phyloP scores from a whole-genome alignment of 2,329 filamentous ascomycete genomes.

The Colletotrichum ledebouriae region DNA sequence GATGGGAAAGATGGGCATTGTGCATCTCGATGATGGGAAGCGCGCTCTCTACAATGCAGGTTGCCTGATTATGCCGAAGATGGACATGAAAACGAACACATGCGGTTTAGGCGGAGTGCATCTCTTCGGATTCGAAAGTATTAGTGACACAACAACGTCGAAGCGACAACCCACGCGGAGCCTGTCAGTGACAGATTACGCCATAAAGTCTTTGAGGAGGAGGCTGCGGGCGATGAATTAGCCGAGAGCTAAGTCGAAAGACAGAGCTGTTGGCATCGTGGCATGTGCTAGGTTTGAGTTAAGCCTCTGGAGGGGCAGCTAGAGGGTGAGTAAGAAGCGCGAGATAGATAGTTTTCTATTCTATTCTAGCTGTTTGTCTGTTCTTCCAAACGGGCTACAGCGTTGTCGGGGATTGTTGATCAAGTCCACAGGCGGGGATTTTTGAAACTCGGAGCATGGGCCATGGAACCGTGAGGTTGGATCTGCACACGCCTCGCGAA shows the following conservation, averaged over 20 bases:
- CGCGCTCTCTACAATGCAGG: constrained; percentile 23
- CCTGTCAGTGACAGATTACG: constrained; percentile 20
- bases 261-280: neutral
- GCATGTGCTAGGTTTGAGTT: constrained; percentile 21
- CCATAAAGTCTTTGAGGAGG: constrained; percentile 2
- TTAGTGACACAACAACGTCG: constrained; percentile 24
- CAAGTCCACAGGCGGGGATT: constrained; percentile 7
- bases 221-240: neutral
- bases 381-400: constrained; percentile 11
- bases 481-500: constrained; percentile 32
- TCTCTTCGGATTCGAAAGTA: constrained; percentile 22
- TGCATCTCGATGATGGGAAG: constrained; percentile 26
- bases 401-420: constrained; percentile 8
- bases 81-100: constrained; percentile 35
- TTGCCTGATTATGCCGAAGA: constrained; percentile 27
- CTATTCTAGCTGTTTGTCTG: constrained; percentile 33
- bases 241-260: neutral
- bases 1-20: constrained; percentile 20
- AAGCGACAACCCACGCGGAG: constrained; percentile 15
- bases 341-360: neutral
- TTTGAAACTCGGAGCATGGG: constrained; percentile 36
- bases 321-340: constrained; percentile 15
- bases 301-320: constrained; percentile 5
- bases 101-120: constrained; percentile 33
- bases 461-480: constrained; percentile 24